Base-by-base conservation (phyloP, 1,139 yeast species). In the Saccharomyces hybrid region DNA sequence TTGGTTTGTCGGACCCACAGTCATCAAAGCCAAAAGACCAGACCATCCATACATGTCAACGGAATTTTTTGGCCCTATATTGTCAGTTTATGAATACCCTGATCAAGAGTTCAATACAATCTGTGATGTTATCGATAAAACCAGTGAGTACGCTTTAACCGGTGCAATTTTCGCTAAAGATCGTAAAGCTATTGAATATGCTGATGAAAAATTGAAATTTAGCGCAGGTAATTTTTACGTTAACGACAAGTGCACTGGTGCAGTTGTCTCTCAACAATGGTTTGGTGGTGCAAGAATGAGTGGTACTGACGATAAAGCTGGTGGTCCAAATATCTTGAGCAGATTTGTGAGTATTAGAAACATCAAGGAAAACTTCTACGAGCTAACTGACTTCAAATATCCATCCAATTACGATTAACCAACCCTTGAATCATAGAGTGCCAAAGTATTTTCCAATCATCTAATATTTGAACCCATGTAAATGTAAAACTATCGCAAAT, bases 231-330 rank as follows among this genome's bases (percentile, higher is more conserved):
- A 93, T 78, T 93, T 91, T 75, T 93, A 93, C 78, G 87, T 93
- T 71, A 93, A 93, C 71, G 99, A 93, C 75, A 93, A 93, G 73
- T 88, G 84, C 47, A 93, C 99, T 6, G 98, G 98, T 60, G 98
- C 99, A 3, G 98, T 93, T 53, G 98, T 93, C 52, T 98, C 90
- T 32, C 98, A 91, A 73, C 98, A 93, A 74, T 88, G 97, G 93
- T 93, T 93, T 64, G 98, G 99, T 54, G 99, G 99, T 63, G 90
- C 95, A 31, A 84, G 99, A 76, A 87, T 88, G 77, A 87, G 96
- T 54, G 99, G 99, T 58, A 93, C 99, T 51, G 90, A 93, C 72
- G 99, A 93, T 72, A 93, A 93, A 76, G 95, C 97, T 23, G 99
- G 99, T 23, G 80, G 91, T 59, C 95, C 88, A 47, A 87, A 88